These are phyloP conservation scores for Hymenoscyphus occultus DNA, from an alignment of 2,329 filamentous ascomycete species.

Conservation along the genomic window DNA sequence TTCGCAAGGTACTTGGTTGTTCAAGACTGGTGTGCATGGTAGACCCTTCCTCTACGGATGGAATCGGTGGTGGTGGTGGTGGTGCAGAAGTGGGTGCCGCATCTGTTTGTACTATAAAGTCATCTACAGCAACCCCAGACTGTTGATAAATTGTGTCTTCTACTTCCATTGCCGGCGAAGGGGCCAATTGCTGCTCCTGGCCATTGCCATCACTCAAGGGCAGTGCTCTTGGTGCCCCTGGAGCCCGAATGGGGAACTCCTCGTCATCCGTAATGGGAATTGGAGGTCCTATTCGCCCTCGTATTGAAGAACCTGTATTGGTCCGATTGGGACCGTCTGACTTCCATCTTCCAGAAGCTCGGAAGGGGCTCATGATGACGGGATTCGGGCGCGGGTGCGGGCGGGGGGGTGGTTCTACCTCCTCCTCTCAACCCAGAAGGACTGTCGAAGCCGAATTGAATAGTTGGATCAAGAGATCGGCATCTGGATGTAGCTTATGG, in stretches of 20 bases:
- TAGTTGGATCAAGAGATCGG: conserved; percentile 14
- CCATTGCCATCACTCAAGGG: conserved; percentile 31
- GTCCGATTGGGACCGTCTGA: conserved; percentile 21
- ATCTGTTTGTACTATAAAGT: conserved; percentile 16
- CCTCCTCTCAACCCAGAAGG: conserved; percentile 11
- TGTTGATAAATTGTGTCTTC: conserved; percentile 16
- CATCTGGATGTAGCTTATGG: conserved; percentile 13
- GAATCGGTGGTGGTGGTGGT: conserved; percentile 17
- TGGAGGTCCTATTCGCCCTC: conserved; percentile 51
- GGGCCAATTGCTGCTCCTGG: conserved; percentile 20
- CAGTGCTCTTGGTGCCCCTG: conserved; percentile 40
- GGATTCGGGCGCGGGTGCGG: neutral
- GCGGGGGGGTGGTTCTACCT: conserved; percentile 7
- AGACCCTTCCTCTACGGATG: conserved; percentile 11
- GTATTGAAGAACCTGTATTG: conserved; percentile 46
- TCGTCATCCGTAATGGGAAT: conserved; percentile 57
- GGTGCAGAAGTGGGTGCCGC: conserved; percentile 16
- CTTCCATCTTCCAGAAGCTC: conserved; percentile 23
- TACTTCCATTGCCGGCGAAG: conserved; percentile 23
- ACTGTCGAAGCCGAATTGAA: conserved; percentile 21
- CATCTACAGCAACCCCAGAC: conserved; percentile 18
- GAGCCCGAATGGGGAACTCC: conserved; percentile 52
- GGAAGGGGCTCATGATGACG: neutral
- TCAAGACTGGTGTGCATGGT: conserved; percentile 16
- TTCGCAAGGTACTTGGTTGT: conserved; percentile 41